phyloP scores from a whole-genome alignment of 441 rosid genomes.

The Jatropha multifida region DNA sequence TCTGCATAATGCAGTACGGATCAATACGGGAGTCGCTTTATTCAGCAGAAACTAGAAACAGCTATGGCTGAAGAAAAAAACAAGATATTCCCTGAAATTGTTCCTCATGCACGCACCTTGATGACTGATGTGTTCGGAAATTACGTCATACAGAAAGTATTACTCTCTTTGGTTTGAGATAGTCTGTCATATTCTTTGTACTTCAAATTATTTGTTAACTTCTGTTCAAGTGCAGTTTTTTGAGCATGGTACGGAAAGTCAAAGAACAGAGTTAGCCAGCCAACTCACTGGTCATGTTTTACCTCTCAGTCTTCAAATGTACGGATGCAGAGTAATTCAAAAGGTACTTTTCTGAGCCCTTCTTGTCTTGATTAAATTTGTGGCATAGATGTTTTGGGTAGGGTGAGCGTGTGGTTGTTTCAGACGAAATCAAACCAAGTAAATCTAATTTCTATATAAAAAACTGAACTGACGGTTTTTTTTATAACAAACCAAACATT shows the following conservation, averaged over 20 bases:
- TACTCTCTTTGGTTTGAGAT: slow-evolving; percentile 21
- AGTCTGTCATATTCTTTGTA: not conserved
- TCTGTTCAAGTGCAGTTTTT: slow-evolving; percentile 60
- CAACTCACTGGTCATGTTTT: slow-evolving; percentile 82
- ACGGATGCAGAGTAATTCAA: slow-evolving; percentile 97
- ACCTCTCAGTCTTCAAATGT: slow-evolving; percentile 93
- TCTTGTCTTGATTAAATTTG: not conserved
- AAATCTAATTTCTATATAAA: too few species aligned
- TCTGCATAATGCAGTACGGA: slow-evolving; percentile 61
- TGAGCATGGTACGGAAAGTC: slow-evolving; percentile 81
- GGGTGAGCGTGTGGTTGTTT: too few species aligned
- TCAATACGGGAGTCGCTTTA: slow-evolving; percentile 94
- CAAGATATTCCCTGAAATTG: slow-evolving; percentile 75
- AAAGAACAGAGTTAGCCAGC: slow-evolving; percentile 73
- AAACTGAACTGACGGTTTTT: too few species aligned
- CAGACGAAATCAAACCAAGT: too few species aligned
- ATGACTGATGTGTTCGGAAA: slow-evolving; percentile 99
- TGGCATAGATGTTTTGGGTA: not conserved
- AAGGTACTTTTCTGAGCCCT: slow-evolving; percentile 49
- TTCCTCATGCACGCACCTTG: slow-evolving; percentile 71
- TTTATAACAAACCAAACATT: too few species aligned
- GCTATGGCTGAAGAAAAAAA: slow-evolving; percentile 74
- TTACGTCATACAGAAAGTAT: slow-evolving; percentile 91
- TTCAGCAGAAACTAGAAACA: slow-evolving; percentile 90
- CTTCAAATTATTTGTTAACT: slow-evolving; percentile 17